Percentiles rank a stretch among this genome's conserved stretches.
Conservation (phyloP, 1,139 yeast genomes). For the Kurtzmaniella quercitrusa region DNA sequence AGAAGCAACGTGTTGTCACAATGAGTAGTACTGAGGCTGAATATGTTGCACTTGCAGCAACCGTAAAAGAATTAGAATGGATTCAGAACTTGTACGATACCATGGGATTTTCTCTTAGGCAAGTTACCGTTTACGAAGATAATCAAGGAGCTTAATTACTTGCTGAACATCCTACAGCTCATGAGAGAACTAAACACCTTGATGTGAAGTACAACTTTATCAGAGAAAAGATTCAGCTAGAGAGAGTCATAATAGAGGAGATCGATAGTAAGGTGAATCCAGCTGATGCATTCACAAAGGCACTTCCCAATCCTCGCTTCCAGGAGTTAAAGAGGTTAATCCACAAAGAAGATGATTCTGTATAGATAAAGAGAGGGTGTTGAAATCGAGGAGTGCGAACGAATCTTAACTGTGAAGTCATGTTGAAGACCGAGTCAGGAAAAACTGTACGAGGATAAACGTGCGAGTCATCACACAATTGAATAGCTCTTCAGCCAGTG, state of each 20-base stretch:
- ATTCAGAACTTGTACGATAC: not conserved
- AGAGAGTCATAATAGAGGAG: too few species aligned
- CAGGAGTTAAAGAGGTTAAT: too few species aligned
- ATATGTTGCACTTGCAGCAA: not conserved
- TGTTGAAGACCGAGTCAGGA: too few species aligned
- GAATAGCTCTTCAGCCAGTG: not conserved
- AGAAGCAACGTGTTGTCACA: not conserved
- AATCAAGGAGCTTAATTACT: not conserved
- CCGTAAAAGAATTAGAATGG: not conserved
- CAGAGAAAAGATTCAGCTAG: not conserved
- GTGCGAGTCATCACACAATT: not conserved
- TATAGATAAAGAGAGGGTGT: too few species aligned
- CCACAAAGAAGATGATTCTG: too few species aligned
- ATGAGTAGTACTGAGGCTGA: not conserved
- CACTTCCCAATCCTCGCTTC: too few species aligned
- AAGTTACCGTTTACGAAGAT: not conserved
- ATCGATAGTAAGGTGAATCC: too few species aligned
- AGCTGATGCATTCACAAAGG: too few species aligned
- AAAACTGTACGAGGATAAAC: not conserved
- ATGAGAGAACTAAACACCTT: not conserved
- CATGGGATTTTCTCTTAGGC: not conserved
- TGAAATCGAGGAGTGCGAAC: too few species aligned
- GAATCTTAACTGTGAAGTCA: too few species aligned
- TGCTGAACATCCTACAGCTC: not conserved
- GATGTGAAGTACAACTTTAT: not conserved